Conservation (phyloP, 352 stramenopile genomes). For the Pythium folliculosum region DNA sequence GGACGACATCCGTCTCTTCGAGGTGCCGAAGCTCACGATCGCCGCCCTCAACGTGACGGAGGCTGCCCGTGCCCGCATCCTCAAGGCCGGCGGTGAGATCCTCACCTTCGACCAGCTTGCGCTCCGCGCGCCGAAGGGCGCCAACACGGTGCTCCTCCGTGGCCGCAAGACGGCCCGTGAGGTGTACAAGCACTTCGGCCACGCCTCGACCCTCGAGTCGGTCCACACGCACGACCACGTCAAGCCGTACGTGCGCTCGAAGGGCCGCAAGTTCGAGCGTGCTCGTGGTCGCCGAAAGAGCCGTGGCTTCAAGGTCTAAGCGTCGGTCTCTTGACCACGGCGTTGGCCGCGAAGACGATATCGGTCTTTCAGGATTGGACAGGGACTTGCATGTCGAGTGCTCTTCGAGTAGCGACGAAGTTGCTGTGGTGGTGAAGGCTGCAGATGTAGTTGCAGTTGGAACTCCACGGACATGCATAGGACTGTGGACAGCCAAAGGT, state of each 20-base stretch:
- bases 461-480: conserved; percentile 16
- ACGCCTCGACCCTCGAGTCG: conserved; percentile 96
- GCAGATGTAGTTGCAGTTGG: conserved; percentile 2
- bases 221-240: conserved; percentile 98
- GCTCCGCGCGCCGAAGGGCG: conserved; percentile 95
- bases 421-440: conserved; percentile 12
- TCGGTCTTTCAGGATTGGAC: conserved; percentile 28
- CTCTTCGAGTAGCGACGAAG: conserved; percentile 30
- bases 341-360: conserved; percentile 21
- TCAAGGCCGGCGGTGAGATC: conserved; percentile 98
- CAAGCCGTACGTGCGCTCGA: conserved; percentile 99
- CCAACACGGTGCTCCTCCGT: conserved; percentile 98
- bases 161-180: conserved; percentile 97
- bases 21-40: conserved; percentile 95
- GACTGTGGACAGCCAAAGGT: conserved; percentile 25
- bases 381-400: conserved; percentile 11
- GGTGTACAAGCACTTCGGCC: conserved; percentile 98
- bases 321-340: conserved; percentile 16
- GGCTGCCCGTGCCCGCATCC: conserved; percentile 96
- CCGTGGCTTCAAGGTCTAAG: conserved; percentile 99
- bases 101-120: conserved; percentile 99
- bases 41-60: conserved; percentile 98
- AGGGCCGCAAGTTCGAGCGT: conserved; percentile 99
- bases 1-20: conserved; percentile 98
- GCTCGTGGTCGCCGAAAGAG: conserved; percentile 98